Percentiles rank a stretch among this genome's conserved stretches.
These are phyloP conservation scores for Incumbomyces lentus DNA, from an alignment of 2,329 filamentous ascomycete genomes.

Conservation along the genomic window DNA sequence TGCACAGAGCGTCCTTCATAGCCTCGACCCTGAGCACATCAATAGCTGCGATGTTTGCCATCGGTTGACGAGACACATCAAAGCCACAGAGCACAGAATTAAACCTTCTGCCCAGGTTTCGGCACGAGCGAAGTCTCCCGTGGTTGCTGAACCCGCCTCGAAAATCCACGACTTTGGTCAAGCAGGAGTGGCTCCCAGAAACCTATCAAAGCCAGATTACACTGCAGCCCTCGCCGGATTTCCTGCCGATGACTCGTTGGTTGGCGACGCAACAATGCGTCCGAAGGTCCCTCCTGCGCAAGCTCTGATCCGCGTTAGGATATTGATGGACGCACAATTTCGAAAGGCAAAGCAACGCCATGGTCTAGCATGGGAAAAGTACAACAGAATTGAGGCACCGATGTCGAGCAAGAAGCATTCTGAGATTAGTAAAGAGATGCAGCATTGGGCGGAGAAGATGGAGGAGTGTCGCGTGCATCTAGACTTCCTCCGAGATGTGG, in stretches of 20 bases:
- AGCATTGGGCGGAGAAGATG: conserved; percentile 21
- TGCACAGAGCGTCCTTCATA: conserved; percentile 32
- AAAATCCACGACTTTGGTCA: conserved; percentile 32
- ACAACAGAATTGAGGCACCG: conserved; percentile 19
- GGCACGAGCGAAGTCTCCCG: conserved; percentile 21
- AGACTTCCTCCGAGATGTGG: conserved; percentile 20
- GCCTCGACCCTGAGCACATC: conserved; percentile 39
- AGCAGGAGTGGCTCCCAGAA: conserved; percentile 26
- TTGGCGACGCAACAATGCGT: conserved; percentile 50
- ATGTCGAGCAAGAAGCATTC: conserved; percentile 20
- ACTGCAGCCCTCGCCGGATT: conserved; percentile 18
- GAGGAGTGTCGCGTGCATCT: conserved; percentile 21
- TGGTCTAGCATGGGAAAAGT: conserved; percentile 29
- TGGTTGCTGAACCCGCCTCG: conserved; percentile 19
- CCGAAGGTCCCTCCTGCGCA: conserved; percentile 57
- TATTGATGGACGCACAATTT: conserved; percentile 69
- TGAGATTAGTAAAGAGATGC: conserved; percentile 17
- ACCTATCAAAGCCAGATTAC: conserved; percentile 25
- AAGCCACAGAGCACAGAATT: conserved; percentile 6
- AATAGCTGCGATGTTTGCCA: conserved; percentile 49
- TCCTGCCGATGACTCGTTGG: conserved; percentile 21
- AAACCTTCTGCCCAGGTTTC: neutral
- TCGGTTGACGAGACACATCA: conserved; percentile 29
- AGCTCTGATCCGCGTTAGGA: conserved; percentile 73
- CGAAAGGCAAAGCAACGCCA: conserved; percentile 63